A percentile compares a stretch with the other conserved stretches of the same genome.
phyloP scores from a whole-genome alignment of 495 filamentous ascomycete species.

The Penicillium taxi region DNA sequence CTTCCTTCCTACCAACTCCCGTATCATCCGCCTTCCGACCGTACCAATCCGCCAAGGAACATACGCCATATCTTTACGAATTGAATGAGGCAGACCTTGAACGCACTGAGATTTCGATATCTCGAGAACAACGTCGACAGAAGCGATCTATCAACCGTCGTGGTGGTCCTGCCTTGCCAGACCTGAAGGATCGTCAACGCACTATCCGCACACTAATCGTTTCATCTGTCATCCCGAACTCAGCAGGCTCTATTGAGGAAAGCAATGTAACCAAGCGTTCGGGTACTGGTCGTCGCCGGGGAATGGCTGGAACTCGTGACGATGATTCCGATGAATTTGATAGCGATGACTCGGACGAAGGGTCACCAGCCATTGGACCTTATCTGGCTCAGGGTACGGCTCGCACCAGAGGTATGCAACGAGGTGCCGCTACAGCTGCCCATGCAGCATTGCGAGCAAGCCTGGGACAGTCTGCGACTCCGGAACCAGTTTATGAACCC shows the following conservation, averaged over 20 bases:
- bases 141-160: constrained; percentile 91
- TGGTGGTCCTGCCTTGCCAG: constrained; percentile 87
- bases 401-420: constrained; percentile 79
- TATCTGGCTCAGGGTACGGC: constrained; percentile 68
- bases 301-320: constrained; percentile 42
- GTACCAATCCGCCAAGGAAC: constrained; percentile 85
- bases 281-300: constrained; percentile 45
- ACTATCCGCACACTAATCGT: constrained; percentile 88
- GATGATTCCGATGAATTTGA: constrained; percentile 85
- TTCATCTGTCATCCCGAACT: constrained; percentile 82
- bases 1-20: constrained; percentile 80
- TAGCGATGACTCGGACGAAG: constrained; percentile 76
- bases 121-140: constrained; percentile 84
- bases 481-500: constrained; percentile 68
- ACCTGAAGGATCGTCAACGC: constrained; percentile 88
- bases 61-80: constrained; percentile 86
- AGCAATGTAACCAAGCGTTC: constrained; percentile 76
- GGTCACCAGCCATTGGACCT: constrained; percentile 67
- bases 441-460: constrained; percentile 65
- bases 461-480: constrained; percentile 80
- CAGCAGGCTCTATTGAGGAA: constrained; percentile 70
- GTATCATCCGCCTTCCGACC: constrained; percentile 77
- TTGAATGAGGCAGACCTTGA: constrained; percentile 87
- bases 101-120: constrained; percentile 82
- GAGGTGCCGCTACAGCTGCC: constrained; percentile 74